Conservation (phyloP, 2,329 filamentous ascomycete species). For the Penicillium aurantiogriseum region DNA sequence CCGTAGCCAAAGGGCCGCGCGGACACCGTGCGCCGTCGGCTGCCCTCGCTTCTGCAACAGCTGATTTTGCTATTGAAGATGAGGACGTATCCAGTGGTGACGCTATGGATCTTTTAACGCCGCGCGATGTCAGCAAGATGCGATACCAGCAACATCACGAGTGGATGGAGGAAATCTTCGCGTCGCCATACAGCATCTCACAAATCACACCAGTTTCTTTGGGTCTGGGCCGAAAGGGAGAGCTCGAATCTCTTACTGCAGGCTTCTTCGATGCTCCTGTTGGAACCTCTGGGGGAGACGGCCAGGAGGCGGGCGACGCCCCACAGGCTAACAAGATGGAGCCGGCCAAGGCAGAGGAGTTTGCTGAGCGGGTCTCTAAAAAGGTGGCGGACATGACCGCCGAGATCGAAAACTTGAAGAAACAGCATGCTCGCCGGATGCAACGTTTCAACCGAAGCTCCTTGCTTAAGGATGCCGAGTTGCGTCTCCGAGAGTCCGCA, state of each 20-base stretch:
- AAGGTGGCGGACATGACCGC: slow-evolving; percentile 70
- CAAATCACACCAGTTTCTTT: slow-evolving; percentile 87
- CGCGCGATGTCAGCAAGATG: slow-evolving; percentile 80
- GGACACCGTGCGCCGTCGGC: slow-evolving; percentile 45
- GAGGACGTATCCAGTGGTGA: slow-evolving; percentile 87
- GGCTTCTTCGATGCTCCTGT: slow-evolving; percentile 72
- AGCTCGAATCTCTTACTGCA: slow-evolving; percentile 75
- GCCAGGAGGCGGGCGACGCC: slow-evolving; percentile 31
- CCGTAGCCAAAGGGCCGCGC: slow-evolving; percentile 39
- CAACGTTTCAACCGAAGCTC: slow-evolving; percentile 71
- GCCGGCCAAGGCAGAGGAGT: slow-evolving; percentile 75
- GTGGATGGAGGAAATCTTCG: slow-evolving; percentile 98
- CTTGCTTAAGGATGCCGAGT: slow-evolving; percentile 70
- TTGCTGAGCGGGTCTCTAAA: slow-evolving; percentile 72
- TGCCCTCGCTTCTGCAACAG: slow-evolving; percentile 38
- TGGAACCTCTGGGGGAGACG: slow-evolving; percentile 29
- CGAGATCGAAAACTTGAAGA: slow-evolving; percentile 83
- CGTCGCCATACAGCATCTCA: slow-evolving; percentile 79
- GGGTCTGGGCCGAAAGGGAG: slow-evolving; percentile 79
- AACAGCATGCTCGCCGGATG: slow-evolving; percentile 72
- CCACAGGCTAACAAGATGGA: slow-evolving; percentile 62
- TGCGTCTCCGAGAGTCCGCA: slow-evolving; percentile 66
- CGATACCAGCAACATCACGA: slow-evolving; percentile 94
- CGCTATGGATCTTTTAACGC: slow-evolving; percentile 83
- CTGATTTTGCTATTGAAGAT: slow-evolving; percentile 65